phyloP scores from a whole-genome alignment of 169 alveolate species.

The Cryptosporidium felis region DNA sequence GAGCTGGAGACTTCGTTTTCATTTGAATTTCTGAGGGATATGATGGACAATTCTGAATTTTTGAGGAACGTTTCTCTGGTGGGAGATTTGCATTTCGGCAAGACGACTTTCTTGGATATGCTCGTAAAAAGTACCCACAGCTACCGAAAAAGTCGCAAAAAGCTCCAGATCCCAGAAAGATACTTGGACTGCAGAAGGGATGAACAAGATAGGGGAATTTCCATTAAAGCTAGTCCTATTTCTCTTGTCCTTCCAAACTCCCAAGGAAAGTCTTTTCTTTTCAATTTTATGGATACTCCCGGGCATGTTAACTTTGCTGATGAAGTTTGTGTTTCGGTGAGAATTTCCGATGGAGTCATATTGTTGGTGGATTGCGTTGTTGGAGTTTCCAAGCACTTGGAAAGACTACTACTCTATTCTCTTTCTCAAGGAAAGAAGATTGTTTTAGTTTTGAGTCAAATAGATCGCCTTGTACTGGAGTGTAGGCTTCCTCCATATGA shows the following conservation, averaged over 20 bases:
- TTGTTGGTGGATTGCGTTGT: constrained; percentile 94
- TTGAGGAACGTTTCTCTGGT: constrained; percentile 94
- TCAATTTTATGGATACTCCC: constrained; percentile 93
- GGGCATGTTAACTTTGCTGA: constrained; percentile 98
- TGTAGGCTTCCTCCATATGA: constrained; percentile 97
- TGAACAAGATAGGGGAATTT: constrained; percentile 95
- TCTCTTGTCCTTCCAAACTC: constrained; percentile 90
- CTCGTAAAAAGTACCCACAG: constrained; percentile 92
- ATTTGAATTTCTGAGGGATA: constrained; percentile 89
- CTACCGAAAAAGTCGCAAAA: constrained; percentile 78
- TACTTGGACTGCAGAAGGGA: constrained; percentile 97
- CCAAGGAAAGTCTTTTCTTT: constrained; percentile 85
- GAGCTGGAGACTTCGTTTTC: constrained; percentile 90
- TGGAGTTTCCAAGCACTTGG: constrained; percentile 94
- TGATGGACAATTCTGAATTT: constrained; percentile 91
- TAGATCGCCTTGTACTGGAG: constrained; percentile 97
- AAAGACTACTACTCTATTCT: constrained; percentile 86
- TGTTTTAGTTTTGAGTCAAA: constrained; percentile 90
- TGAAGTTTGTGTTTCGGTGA: constrained; percentile 94
- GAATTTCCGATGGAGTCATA: constrained; percentile 96
- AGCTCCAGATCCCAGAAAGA: constrained; percentile 72
- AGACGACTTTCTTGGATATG: constrained; percentile 95
- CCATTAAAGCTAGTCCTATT: constrained; percentile 97
- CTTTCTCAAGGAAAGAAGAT: constrained; percentile 79
- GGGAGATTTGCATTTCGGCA: constrained; percentile 99